Evolutionary conservation across 495 filamentous ascomycete genomes (phyloP).

Genomic region (Daldinia grandis): DNA sequence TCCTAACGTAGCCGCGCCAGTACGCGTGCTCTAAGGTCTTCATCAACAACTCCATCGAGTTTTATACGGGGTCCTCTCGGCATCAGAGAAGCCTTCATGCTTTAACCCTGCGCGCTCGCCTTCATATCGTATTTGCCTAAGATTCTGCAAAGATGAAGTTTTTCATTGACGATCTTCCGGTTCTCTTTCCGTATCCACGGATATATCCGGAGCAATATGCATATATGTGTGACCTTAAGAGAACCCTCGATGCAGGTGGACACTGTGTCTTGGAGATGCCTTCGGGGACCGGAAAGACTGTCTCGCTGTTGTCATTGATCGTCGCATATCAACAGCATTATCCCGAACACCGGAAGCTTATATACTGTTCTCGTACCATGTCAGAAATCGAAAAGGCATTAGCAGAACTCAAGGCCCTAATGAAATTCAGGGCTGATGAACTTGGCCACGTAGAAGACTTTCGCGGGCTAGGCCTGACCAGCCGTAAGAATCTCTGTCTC

Average conservation of each 20-base stretch:
- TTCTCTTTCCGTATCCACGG: constrained; percentile 96
- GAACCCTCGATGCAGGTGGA: constrained; percentile 90
- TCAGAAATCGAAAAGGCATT: constrained; percentile 96
- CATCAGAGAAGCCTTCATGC: not conserved
- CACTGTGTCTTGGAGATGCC: constrained; percentile 99
- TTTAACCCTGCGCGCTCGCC: not conserved
- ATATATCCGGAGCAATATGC: constrained; percentile 81
- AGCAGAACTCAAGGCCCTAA: constrained; percentile 87
- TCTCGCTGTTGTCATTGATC: constrained; percentile 93
- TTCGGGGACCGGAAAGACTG: constrained; percentile 98
- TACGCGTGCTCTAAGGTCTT: not conserved
- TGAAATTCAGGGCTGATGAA: constrained; percentile 90
- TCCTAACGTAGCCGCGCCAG: not conserved
- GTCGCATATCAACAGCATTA: constrained; percentile 94
- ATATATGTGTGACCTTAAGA: constrained; percentile 99
- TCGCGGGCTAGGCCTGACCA: constrained; percentile 87
- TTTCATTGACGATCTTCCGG: constrained; percentile 92
- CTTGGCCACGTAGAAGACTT: constrained; percentile 92
- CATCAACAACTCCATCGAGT: not conserved
- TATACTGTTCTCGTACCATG: constrained; percentile 98
- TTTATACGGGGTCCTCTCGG: not conserved
- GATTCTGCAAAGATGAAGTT: constrained; percentile 79
- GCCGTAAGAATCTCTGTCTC: constrained; percentile 95
- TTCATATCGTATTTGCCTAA: not conserved
- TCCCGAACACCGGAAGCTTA: constrained; percentile 90